Evolutionary conservation across 495 filamentous ascomycete species (phyloP), one percentile per base, ranked within the genome.

Genomic region (Aspergillus sclerotiicarbonarius): DNA sequence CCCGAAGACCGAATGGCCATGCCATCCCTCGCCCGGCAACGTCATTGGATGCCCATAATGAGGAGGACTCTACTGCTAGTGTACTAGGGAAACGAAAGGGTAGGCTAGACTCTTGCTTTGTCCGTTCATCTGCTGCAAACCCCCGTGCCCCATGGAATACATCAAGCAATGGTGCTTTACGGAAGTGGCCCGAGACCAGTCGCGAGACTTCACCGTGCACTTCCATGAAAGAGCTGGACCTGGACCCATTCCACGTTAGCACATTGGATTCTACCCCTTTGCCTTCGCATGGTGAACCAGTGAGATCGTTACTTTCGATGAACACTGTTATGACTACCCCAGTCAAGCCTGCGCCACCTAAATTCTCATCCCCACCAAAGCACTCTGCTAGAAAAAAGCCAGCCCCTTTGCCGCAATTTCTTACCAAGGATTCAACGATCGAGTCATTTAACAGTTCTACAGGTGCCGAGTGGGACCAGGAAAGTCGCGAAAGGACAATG

Each of bases 391-490:
- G 61, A 43, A 71, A 58, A 57, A 56, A 65, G 52, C 59, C 54
- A 25, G 58, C 47, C 33, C 61, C 62, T 21, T 33, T 63, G 1
- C 59, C 61, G 1, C 55, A 53, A 7, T 95, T 81, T 75, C 79
- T 96, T 61, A 87, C 80, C 41, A 91, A 89, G 74, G 75, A 84
- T 71, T 89, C 90, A 77, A 84, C 85, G 73, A 67, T 80, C 60
- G 76, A 69, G 54, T 81, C 72, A 60, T 74, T 72, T 77, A 65
- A 76, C 68, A 57, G 58, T 60, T 51, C 45, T 66, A 54, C 64
- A 77, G 75, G 67, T 66, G 69, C 79, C 85, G 89, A 83, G 54
- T 92, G 84, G 82, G 88, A 96, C 69, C 82, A 85, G 55, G 84
- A 89, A 51, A 76, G 76, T 57, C 79, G 83, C 48, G 78, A 93